Evolutionary conservation across 306 rosid species (phyloP).

Genomic region (Dryas octopetala): DNA sequence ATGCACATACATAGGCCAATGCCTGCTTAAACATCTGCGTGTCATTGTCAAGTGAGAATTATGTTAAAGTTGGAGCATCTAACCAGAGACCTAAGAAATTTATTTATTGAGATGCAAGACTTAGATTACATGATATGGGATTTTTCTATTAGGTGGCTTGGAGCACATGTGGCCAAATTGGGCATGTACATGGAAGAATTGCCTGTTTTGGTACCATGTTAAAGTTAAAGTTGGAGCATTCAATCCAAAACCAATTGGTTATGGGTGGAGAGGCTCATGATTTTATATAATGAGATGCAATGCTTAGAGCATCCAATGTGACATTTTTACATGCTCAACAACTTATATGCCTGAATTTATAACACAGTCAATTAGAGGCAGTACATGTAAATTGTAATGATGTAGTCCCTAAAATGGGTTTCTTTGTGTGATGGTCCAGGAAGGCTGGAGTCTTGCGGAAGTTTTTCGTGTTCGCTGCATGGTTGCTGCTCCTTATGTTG

Average conservation of each 20-base stretch:
- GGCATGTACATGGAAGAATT: not conserved
- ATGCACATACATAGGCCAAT: not conserved
- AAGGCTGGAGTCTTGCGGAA: constrained; percentile 92
- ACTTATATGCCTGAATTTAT: not conserved
- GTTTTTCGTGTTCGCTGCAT: constrained; percentile 59
- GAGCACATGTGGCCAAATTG: not conserved
- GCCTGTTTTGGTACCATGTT: not conserved
- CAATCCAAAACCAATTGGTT: not conserved
- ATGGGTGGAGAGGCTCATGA: not conserved
- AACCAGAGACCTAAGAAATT: not conserved
- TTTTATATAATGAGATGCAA: not conserved
- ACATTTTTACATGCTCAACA: not conserved
- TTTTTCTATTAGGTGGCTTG: not conserved
- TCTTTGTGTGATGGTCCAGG: constrained; percentile 52
- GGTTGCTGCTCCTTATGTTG: constrained; percentile 79
- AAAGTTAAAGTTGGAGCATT: not conserved
- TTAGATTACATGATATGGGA: no score
- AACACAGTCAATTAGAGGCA: not conserved
- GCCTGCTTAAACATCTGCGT: not conserved
- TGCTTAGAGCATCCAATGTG: not conserved
- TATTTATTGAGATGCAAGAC: not conserved
- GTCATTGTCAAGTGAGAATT: not conserved
- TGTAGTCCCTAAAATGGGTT: constrained; percentile 9
- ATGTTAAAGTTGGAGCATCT: not conserved
- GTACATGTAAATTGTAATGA: not conserved